These are phyloP conservation scores for Lachancea sp. DNA, from an alignment of 805 yeast genomes.

Conservation along the genomic window DNA sequence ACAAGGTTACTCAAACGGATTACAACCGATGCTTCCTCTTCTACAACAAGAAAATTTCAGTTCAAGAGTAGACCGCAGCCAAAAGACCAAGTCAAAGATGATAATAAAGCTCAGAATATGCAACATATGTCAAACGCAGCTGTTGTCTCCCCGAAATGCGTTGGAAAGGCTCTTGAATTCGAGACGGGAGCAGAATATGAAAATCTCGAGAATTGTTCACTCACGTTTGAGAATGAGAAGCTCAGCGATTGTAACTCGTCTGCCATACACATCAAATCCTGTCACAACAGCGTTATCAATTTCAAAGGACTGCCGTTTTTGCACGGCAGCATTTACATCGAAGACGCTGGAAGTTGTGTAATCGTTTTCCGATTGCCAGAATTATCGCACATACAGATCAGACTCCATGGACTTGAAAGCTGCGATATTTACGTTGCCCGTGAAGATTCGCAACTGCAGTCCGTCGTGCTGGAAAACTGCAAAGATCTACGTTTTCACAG, in stretches of 20 bases:
- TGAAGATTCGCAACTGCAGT: conserved; percentile 11
- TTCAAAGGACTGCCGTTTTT: conserved; percentile 15
- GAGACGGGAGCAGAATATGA: not conserved
- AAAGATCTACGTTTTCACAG: conserved; percentile 18
- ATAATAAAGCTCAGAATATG: not conserved
- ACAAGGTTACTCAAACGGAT: conserved; percentile 13
- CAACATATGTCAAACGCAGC: not conserved
- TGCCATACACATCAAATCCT: conserved; percentile 16
- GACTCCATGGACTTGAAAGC: conserved; percentile 19
- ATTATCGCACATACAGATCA: conserved; percentile 19
- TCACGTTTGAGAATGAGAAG: not conserved
- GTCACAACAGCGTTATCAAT: conserved; percentile 12
- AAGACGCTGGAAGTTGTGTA: conserved; percentile 14
- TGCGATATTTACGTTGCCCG: conserved; percentile 18
- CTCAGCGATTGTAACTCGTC: not conserved
- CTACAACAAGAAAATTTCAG: not conserved
- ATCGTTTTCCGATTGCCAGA: conserved; percentile 12
- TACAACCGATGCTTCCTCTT: conserved; percentile 3
- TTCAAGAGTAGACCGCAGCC: conserved; percentile 4
- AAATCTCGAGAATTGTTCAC: not conserved
- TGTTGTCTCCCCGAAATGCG: not conserved
- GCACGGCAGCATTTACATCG: conserved; percentile 23
- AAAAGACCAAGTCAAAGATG: not conserved
- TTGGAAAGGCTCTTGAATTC: not conserved
- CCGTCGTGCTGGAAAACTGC: conserved; percentile 24